Base-by-base conservation (phyloP, 2,329 filamentous ascomycete species). In the Aureobasidium sp. region DNA sequence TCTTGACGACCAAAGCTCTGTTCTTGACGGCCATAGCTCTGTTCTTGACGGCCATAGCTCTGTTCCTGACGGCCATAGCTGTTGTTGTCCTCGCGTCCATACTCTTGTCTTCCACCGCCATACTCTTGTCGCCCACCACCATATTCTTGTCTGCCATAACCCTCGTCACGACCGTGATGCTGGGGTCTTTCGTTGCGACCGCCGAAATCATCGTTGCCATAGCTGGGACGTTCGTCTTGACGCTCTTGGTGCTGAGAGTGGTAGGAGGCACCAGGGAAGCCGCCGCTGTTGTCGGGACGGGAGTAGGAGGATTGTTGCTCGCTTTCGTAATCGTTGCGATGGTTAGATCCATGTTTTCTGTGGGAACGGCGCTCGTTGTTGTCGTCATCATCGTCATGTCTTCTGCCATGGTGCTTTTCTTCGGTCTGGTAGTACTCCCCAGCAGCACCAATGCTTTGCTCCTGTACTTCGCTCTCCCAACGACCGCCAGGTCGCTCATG, bases 401-500 rank as follows among this genome's bases (percentile, higher is more conserved):
- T 68, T 62, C 73, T 67, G 48, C 67, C 67, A 22, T 67, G 64
- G 47, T 67, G 64, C 31, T 63, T 67, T 61, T 70, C 67, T 41
- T 66, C 62, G 14, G 36, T 63, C 31, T 68, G 66, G 17, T 63
- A 62, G 48, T 70, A 70, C 39, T 70, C 65, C 25, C 71, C 70
- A 51, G 67, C 63, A 39, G 64, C 65, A 12, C 62, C 65, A 39
- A 70, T 62, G 22, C 67, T 57, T 31, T 62, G 62, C 17, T 61
- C 55, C 70, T 76, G 75, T 41, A 74, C 74, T 59, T 79, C 72
- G 41, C 73, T 70, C 11, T 75, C 71, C 68, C 72, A 79, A 25
- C 73, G 69, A 37, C 73, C 72, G n/a, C 73, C 74, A 8, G 74
- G 74, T 22, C 70, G 69, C 66, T 80, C 77, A 52, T 82, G 80